Conservation (phyloP, 441 rosid species). For the Pelargonium cotyledonis region DNA sequence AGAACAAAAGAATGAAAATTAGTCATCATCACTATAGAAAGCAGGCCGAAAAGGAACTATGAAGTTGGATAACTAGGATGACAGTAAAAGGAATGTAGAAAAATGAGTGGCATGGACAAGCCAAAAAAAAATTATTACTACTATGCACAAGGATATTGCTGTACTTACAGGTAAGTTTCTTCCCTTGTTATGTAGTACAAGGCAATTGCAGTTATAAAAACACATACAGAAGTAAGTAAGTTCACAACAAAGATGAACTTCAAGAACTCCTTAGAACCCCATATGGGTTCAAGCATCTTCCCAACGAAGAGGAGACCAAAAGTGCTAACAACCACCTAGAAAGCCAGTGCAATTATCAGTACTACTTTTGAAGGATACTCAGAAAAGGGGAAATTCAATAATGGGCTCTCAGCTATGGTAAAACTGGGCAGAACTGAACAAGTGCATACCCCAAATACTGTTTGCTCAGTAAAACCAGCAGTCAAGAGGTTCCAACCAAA, state of each 20-base stretch:
- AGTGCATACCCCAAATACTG: slow-evolving; percentile 67
- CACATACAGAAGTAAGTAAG: slow-evolving; percentile 70
- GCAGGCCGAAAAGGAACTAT: not conserved
- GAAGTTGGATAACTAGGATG: not conserved
- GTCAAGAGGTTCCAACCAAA: slow-evolving; percentile 93
- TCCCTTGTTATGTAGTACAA: slow-evolving; percentile 69
- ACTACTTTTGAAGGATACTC: slow-evolving; percentile 1
- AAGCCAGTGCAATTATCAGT: slow-evolving; percentile 19
- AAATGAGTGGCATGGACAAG: slow-evolving; percentile 3
- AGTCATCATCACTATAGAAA: not conserved
- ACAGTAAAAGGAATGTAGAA: not conserved
- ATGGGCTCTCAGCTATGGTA: slow-evolving; percentile 1
- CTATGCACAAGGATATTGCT: slow-evolving; percentile 11
- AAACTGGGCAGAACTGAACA: not conserved
- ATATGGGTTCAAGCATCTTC: slow-evolving; percentile 84
- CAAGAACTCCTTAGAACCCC: slow-evolving; percentile 96
- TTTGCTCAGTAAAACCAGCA: slow-evolving; percentile 79
- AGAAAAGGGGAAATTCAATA: not conserved
- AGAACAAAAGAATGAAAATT: slow-evolving; percentile 18
- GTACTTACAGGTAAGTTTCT: slow-evolving; percentile 77
- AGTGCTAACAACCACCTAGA: slow-evolving; percentile 60
- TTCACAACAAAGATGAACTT: slow-evolving; percentile 83
- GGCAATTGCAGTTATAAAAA: slow-evolving; percentile 75
- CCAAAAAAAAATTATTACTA: slow-evolving; percentile 5
- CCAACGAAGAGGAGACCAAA: slow-evolving; percentile 85